phyloP scores from a whole-genome alignment of 2,329 filamentous ascomycete genomes.

The Hypoxylon sp. region DNA sequence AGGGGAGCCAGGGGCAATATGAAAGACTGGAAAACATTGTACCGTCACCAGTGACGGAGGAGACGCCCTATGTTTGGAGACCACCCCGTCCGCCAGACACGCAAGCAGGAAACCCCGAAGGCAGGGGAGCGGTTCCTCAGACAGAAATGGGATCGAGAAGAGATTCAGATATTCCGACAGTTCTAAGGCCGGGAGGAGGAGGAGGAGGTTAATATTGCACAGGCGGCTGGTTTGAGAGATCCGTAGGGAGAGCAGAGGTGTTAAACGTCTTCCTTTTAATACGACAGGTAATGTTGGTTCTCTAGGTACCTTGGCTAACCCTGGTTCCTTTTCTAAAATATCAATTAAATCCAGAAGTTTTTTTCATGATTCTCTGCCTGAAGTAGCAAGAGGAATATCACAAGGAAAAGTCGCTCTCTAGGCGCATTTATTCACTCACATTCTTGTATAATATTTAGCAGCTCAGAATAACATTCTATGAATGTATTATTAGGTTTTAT shows the following conservation, averaged over 20 bases:
- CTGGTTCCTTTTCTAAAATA: background rate
- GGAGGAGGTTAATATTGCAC: background rate
- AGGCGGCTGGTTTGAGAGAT: background rate
- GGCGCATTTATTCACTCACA: background rate
- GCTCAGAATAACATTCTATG: background rate
- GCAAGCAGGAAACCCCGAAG: background rate
- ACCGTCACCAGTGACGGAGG: constrained; percentile 35
- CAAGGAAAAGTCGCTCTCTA: background rate
- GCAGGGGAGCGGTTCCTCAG: background rate
- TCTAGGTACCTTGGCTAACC: background rate
- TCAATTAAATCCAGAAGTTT: background rate
- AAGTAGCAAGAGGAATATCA: background rate
- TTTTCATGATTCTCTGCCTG: background rate
- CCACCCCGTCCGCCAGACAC: background rate
- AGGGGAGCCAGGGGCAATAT: constrained; percentile 26
- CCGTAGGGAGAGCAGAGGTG: background rate
- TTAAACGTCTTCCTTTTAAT: background rate
- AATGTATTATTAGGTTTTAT: background rate
- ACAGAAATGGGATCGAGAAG: background rate
- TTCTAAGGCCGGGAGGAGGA: constrained; percentile 10
- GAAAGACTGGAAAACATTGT: constrained; percentile 26
- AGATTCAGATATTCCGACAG: constrained; percentile 6
- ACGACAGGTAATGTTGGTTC: background rate
- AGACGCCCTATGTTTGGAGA: constrained; percentile 19
- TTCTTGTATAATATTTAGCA: background rate